Base-by-base conservation (phyloP, 2,329 filamentous ascomycete species). In the Pseudofabraea citricarpa region DNA sequence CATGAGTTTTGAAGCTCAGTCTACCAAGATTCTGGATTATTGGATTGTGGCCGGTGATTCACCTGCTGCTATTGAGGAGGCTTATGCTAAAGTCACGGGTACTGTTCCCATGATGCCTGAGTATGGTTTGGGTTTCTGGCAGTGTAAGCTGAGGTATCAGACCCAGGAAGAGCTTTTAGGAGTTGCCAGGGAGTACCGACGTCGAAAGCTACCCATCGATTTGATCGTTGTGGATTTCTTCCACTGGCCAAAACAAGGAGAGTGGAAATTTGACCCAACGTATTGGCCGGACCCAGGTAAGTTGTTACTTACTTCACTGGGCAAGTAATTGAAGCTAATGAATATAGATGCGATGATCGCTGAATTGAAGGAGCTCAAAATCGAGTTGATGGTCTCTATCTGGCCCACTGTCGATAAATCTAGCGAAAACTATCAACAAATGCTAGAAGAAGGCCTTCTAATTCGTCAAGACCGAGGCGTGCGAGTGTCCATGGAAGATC, bases 211-310 rank as follows among this genome's bases (percentile, higher is more conserved):
- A 13, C 80, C 80, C 0, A 66, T 85, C 15, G 78, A 83, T 54
- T 56, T 85, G 2, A 83, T 85, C n/a, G 81, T 85, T 0, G 65
- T 79, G 27, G 81, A 85, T 53, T 85, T 79, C 57, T 85, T 85
- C 57, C 81, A 85, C 55, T 85, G 81, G 81, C 73, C 74, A 6
- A 66, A 68, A 6, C 79, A 85, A 55, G 81, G 82, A 5, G 81
- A 85, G 43, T 85, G 81, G 81, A 76, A 70, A 29, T 85, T 85
- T 50, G 81, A 86, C 53, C 63, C 70, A 0, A 69, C 68, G 1
- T 85, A 75, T 52, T 85, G 78, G 79, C 81, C 81, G 0, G 76
- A 85, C 55, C 79, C 71, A 51, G 52, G 64, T 55, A n/a, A 13
- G 22, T n/a, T 15, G 4, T 33, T 6, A 9, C 12, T 33, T 19